Evolutionary conservation across 208 protist genomes (phyloP), one percentile per base, ranked within the genome.

Genomic region (Paratrypanosoma confusum): DNA sequence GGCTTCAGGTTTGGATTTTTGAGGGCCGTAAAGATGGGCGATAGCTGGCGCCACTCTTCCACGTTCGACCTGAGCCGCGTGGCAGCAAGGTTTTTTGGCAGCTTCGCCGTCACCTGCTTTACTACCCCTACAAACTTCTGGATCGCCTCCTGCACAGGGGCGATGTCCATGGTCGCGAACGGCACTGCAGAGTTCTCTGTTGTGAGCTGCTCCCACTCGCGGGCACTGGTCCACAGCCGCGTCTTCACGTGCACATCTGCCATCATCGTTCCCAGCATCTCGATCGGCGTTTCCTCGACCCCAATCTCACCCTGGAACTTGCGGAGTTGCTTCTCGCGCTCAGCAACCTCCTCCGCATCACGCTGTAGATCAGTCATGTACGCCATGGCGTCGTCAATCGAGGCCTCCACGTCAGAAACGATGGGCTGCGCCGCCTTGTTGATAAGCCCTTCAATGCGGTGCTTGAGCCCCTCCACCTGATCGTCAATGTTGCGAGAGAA

Each of bases 401-500:
- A 58, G 1, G 70, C 78, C 41, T 83, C 67, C 17, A 82, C 90
- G 13, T 94, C 79, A 25, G 66, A 73, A 17, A 97, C 64, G 38
- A 93, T 90, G 14, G 84, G 59, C 54, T 97, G 74, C 5, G 80
- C 71, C 2, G 86, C 76, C 26, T 76, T 65, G 56, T 90, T 71
- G 52, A 82, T 78, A 26, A 96, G 76, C 38, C 73, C 83, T 55
- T 88, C 76, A 46, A 96, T 90, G 31, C 69, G 50, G 38, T 60
- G 79, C 33, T 81, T 75, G 43, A 97, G 74, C 44, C 87, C 62
- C 22, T 90, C 81, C 71, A 97, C 92, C 49, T 94, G 73, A 59
- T 95, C 80, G 23, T 96, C 90, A 22, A 97, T 70, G 57, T 88
- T 80, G 27, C 81, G 80, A 32, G 77, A 79, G 62, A 96, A 97